A percentile compares a stretch with the other conserved stretches of the same genome.
Conservation (phyloP, 2,329 filamentous ascomycete genomes). For the Exophiala mesophila region DNA sequence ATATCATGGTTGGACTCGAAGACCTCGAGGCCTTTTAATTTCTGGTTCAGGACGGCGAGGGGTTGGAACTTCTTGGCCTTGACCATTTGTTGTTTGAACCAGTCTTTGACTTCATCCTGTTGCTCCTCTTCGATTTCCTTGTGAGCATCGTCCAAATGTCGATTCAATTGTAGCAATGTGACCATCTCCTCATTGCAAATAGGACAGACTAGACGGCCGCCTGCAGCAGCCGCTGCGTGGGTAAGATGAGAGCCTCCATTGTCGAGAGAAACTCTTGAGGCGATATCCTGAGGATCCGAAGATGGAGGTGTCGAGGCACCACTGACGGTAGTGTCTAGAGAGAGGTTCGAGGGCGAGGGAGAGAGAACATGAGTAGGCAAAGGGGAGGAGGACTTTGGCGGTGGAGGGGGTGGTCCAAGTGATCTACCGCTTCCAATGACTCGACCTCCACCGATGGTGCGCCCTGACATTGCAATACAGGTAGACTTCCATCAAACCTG, state of each 20-base stretch:
- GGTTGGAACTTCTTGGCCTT: constrained; percentile 93
- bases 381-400: constrained; percentile 37
- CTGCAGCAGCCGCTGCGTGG: constrained; percentile 50
- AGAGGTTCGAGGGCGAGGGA: constrained; percentile 68
- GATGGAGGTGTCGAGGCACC: constrained; percentile 69
- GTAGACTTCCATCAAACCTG: constrained; percentile 28
- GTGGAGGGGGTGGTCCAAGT: constrained; percentile 60
- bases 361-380: constrained; percentile 48
- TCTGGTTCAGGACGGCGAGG: constrained; percentile 85
- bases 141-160: constrained; percentile 82
- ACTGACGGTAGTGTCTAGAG: constrained; percentile 48
- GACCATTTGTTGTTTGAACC: constrained; percentile 91
- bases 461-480: constrained; percentile 62
- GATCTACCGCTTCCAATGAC: constrained; percentile 82
- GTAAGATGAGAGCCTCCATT: constrained; percentile 50
- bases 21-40: constrained; percentile 83
- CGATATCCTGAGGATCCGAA: constrained; percentile 70
- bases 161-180: constrained; percentile 87
- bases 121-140: constrained; percentile 82
- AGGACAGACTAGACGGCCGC: constrained; percentile 77
- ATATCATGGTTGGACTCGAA: constrained; percentile 84
- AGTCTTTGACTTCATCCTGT: constrained; percentile 92
- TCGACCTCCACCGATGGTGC: constrained; percentile 87
- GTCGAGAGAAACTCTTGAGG: constrained; percentile 71
- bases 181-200: constrained; percentile 99